These are phyloP conservation scores for Schizochytrium sp. DNA, from an alignment of 108 stramenopile genomes.

Conservation along the genomic window DNA sequence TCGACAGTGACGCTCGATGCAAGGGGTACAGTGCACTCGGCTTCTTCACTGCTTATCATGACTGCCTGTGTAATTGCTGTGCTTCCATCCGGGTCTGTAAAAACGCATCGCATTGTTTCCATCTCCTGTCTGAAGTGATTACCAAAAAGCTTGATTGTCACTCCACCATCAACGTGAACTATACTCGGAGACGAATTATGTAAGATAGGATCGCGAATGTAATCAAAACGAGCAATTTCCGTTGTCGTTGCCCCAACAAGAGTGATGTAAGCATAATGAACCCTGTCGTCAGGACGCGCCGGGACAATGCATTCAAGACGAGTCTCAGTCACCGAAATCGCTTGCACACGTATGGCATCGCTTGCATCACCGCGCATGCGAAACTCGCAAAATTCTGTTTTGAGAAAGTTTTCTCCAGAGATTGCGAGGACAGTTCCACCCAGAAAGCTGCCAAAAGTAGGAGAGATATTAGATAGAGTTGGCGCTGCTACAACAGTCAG, in stretches of 20 bases:
- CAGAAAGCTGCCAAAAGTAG: background rate
- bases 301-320: background rate
- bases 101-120: background rate
- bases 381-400: background rate
- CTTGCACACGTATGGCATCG: background rate
- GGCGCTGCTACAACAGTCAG: background rate
- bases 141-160: background rate
- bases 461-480: background rate
- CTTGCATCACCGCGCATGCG: background rate
- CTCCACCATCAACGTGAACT: background rate
- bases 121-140: background rate
- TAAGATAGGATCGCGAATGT: background rate
- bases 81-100: background rate
- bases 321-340: background rate
- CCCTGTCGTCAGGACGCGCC: background rate
- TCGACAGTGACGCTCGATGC: background rate
- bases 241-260: background rate
- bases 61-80: background rate
- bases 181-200: background rate
- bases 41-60: background rate
- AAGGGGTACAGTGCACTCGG: background rate
- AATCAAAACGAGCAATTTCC: background rate
- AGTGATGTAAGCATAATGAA: background rate
- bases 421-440: background rate
- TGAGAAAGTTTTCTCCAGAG: background rate